phyloP scores from a whole-genome alignment of 2,329 filamentous ascomycete species.

The Colletotrichum tropicale region DNA sequence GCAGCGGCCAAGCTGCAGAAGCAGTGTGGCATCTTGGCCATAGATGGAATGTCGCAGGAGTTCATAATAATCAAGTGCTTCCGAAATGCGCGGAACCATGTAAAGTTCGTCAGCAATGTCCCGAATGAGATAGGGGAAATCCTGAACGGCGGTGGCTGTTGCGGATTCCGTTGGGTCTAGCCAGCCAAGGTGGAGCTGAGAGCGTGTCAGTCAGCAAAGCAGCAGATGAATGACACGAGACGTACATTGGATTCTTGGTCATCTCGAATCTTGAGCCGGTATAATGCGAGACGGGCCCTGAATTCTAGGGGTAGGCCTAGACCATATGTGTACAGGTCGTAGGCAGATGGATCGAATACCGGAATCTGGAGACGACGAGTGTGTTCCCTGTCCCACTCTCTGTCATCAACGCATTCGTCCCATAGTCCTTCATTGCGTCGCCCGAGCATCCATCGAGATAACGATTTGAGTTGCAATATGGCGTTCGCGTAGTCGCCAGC shows the following conservation, averaged over 20 bases:
- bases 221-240: constrained; percentile 14
- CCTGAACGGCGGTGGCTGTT: constrained; percentile 29
- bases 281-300: constrained; percentile 81
- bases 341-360: constrained; percentile 62
- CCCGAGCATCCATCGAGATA: constrained; percentile 84
- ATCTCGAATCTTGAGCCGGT: constrained; percentile 74
- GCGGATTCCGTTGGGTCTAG: constrained; percentile 58
- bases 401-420: constrained; percentile 74
- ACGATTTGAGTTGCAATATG: constrained; percentile 69
- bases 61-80: constrained; percentile 62
- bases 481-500: constrained; percentile 68
- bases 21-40: constrained; percentile 54
- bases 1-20: constrained; percentile 68
- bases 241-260: constrained; percentile 76
- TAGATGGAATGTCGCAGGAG: constrained; percentile 54
- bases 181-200: constrained; percentile 70
- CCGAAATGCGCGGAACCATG: constrained; percentile 33
- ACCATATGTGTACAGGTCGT: constrained; percentile 68
- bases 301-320: constrained; percentile 79
- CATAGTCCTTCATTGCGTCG: constrained; percentile 77
- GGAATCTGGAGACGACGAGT: constrained; percentile 67
- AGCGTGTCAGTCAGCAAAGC: constrained; percentile 8
- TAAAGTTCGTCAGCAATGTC: constrained; percentile 62
- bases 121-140: constrained; percentile 81
- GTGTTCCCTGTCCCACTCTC: constrained; percentile 85